Evolutionary conservation across 2,329 filamentous ascomycete genomes (phyloP), one percentile per base, ranked within the genome.

Genomic region (Stachybotrys chlorohalonatus): DNA sequence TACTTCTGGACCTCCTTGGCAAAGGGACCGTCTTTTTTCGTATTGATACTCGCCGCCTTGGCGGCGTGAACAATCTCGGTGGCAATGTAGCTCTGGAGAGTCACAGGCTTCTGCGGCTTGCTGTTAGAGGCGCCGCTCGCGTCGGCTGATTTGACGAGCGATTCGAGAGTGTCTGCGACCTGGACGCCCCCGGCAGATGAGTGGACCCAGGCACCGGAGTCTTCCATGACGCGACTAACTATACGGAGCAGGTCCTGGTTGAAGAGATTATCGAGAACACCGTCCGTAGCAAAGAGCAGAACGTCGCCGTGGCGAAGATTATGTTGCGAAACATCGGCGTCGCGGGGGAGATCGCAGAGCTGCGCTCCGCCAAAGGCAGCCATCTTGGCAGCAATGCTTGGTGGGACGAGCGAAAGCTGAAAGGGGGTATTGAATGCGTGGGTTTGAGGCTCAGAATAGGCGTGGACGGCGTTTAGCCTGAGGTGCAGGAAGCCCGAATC

Each of bases 361-460:
- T 88, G 88, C 2, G 82, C 78, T 49, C 90, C 90, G 17, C 93
- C 93, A 68, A 96, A 97, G 31, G 90, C 83, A 11, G 85, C 83
- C 63, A 91, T 87, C 63, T 94, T 89, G 24, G 84, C 82, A 55
- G 90, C 81, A 72, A 96, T 86, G 62, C 82, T 83, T 4, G 87
- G 82, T 1, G 94, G 93, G 7, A 96, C 86, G 53, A 96, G 85
- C 53, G 90, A 93, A 47, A 99, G 81, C 70, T 99, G 94, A 67
- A 89, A 99, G 0, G 94, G 94, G 0, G 94, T 97, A 71, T 99
- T 99, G 80, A 99, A 99, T 48, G 87, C 91, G 70, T 99, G 94
- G 1, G 91, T 96, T 71, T 99, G 94, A 30, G 90, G 87, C 51
- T 85, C 82, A 2, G 91, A 95, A 66, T 85, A 86, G 54, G 87